Conservation (phyloP, 371 early-diverging fungal species). For the Neoconidiobolus thromboides region DNA sequence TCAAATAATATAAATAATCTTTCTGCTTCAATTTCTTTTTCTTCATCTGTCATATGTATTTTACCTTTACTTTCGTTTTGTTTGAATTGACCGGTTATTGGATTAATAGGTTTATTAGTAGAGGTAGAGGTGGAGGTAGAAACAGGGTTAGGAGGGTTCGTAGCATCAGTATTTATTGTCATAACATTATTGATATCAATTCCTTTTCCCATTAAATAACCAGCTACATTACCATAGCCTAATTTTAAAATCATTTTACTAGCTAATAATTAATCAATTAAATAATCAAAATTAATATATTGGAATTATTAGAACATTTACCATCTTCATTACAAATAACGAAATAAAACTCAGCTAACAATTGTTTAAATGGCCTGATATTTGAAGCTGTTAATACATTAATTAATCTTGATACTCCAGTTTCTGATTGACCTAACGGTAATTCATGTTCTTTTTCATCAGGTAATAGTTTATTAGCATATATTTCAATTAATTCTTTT, state of each 20-base stretch:
- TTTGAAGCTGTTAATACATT: constrained; percentile 50
- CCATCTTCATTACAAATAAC: constrained; percentile 57
- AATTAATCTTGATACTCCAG: constrained; percentile 42
- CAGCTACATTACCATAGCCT: constrained; percentile 86
- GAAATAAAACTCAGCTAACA: constrained; percentile 51
- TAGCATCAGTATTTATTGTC: constrained; percentile 5
- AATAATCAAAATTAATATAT: background rate
- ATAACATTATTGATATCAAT: constrained; percentile 15
- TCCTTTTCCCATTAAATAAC: constrained; percentile 53
- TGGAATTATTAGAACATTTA: constrained; percentile 15
- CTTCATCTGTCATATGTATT: constrained; percentile 82
- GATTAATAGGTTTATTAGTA: constrained; percentile 47
- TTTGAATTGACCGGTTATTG: constrained; percentile 60
- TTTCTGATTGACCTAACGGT: constrained; percentile 50
- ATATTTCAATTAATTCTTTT: background rate
- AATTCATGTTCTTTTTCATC: constrained; percentile 34
- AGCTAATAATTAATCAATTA: constrained; percentile 20
- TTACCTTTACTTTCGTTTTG: constrained; percentile 26
- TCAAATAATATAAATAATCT: constrained; percentile 81
- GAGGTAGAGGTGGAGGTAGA: constrained; percentile 70
- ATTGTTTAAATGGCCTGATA: constrained; percentile 37
- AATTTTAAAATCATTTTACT: constrained; percentile 46
- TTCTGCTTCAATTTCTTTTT: constrained; percentile 88
- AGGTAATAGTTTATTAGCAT: background rate
- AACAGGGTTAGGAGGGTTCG: constrained; percentile 57